Percentiles rank a stretch among this genome's conserved stretches.
phyloP scores from a whole-genome alignment of 306 rosid species.

The Fragaria iinumae region DNA sequence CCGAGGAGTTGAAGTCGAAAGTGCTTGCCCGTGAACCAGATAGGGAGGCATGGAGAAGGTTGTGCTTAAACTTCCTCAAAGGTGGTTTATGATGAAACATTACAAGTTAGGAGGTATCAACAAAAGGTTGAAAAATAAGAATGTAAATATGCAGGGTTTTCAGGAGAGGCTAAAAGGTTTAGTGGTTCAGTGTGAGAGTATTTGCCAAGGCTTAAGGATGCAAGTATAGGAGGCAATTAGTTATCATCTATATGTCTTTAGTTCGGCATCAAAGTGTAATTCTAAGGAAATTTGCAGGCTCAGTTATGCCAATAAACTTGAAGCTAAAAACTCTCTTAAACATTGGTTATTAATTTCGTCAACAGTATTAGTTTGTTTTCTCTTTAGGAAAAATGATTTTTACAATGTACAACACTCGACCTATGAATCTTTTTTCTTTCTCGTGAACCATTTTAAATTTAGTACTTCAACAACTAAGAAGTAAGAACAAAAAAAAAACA shows the following conservation, averaged over 20 bases:
- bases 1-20: conserved; percentile 46
- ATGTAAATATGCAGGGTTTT: conserved; percentile 19
- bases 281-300: background rate
- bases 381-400: too few species aligned
- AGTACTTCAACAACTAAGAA: too few species aligned
- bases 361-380: background rate
- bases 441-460: too few species aligned
- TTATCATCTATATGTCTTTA: background rate
- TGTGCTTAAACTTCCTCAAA: conserved; percentile 69
- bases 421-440: too few species aligned
- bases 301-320: background rate
- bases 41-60: conserved; percentile 59
- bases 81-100: conserved; percentile 34
- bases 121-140: background rate
- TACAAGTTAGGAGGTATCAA: background rate
- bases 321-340: background rate
- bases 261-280: background rate
- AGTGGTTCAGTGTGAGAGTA: background rate
- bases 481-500: too few species aligned
- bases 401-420: too few species aligned
- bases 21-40: conserved; percentile 51
- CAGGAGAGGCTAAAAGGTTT: background rate
- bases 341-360: background rate
- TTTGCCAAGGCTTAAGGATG: background rate
- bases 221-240: background rate